Conservation (phyloP, 169 alveolate genomes). For the Hepatocystis sp. region DNA sequence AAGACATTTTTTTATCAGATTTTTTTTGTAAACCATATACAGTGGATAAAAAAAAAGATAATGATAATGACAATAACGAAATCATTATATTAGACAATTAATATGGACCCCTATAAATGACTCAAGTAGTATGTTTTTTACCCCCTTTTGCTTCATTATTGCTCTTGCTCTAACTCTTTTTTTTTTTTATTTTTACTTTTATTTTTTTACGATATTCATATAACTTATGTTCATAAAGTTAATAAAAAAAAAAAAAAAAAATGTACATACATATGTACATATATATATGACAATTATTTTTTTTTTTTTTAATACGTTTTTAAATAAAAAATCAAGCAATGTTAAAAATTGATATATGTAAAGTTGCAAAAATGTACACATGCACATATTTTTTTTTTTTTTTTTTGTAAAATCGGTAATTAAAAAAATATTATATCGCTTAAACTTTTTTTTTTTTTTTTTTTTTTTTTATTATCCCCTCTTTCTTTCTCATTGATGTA, state of each 20-base stretch:
- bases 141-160: slow-evolving; percentile 8
- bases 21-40: slow-evolving; percentile 50
- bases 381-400: no score
- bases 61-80: slow-evolving; percentile 23
- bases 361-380: no score
- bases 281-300: not conserved
- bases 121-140: slow-evolving; percentile 16
- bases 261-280: not conserved
- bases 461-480: no score
- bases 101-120: no score
- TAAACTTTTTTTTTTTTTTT: no score
- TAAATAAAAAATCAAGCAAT: no score
- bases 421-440: no score
- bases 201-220: not conserved
- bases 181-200: not conserved
- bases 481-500: no score
- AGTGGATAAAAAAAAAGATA: no score
- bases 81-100: slow-evolving; percentile 62
- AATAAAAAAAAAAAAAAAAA: not conserved
- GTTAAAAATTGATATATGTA: no score
- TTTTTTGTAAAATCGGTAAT: no score
- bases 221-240: no score
- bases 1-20: slow-evolving; percentile 59
- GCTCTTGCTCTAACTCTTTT: not conserved
- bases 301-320: not conserved